Evolutionary conservation across 169 alveolate species (phyloP).

Genomic region (Plasmodium gonderi): DNA sequence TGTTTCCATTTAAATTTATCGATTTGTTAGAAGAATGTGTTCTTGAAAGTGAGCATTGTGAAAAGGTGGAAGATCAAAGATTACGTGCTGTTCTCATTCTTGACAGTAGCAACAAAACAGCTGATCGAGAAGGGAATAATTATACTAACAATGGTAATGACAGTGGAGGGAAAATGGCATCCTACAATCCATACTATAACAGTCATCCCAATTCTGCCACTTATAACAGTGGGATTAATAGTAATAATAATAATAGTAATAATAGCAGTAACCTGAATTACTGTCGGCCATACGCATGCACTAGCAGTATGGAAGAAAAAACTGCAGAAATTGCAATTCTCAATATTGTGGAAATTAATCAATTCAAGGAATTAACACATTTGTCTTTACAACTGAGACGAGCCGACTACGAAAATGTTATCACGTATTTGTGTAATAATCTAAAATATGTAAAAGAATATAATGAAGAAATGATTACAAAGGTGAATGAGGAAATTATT

Average conservation of each 20-base stretch:
- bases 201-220: not conserved
- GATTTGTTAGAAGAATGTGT: constrained; percentile 68
- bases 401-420: constrained; percentile 37
- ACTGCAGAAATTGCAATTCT: constrained; percentile 9
- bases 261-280: not conserved
- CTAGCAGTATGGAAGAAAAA: not conserved
- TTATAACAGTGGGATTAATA: not conserved
- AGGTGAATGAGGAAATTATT: constrained; percentile 54
- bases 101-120: not conserved
- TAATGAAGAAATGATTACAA: constrained; percentile 27
- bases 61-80: constrained; percentile 48
- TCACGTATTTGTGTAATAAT: constrained; percentile 34
- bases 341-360: constrained; percentile 63
- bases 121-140: constrained; percentile 1
- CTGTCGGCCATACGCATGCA: not conserved
- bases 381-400: constrained; percentile 31
- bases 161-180: not conserved
- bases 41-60: constrained; percentile 42
- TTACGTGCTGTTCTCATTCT: constrained; percentile 48
- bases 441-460: constrained; percentile 44
- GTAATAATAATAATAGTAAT: not conserved
- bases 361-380: constrained; percentile 64
- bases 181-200: not conserved
- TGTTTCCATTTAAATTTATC: constrained; percentile 68
- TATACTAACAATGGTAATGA: not conserved